These are phyloP conservation scores for Moesziomyces globuligerus DNA, from an alignment of 1,284 basidiomycete genomes.

Conservation along the genomic window DNA sequence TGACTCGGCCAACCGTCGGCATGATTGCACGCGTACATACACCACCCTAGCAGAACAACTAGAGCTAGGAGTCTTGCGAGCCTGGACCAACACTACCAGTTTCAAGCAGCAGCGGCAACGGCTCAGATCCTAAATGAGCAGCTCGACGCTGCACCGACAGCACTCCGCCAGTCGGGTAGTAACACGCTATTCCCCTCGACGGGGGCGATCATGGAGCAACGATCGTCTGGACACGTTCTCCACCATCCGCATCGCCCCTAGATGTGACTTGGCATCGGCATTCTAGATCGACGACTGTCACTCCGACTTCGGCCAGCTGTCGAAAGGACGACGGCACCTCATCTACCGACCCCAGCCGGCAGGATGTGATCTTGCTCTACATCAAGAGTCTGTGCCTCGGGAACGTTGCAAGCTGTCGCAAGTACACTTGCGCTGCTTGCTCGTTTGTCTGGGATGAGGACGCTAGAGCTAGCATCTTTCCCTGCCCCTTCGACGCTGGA, in stretches of 20 bases:
- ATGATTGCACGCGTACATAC: neutral
- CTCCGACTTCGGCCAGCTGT: neutral
- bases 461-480: slow-evolving; percentile 24
- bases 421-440: neutral
- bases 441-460: slow-evolving; percentile 50
- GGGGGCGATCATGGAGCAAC: too few relatives aligned
- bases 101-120: too few relatives aligned
- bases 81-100: too few relatives aligned
- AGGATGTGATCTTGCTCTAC: slow-evolving; percentile 33
- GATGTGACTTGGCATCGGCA: too few relatives aligned
- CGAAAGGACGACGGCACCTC: neutral
- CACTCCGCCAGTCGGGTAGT: too few relatives aligned
- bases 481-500: slow-evolving; percentile 34
- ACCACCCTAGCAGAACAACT: neutral
- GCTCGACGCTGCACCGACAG: too few relatives aligned
- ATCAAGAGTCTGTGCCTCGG: slow-evolving; percentile 54
- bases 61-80: too few relatives aligned
- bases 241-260: too few relatives aligned
- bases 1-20: neutral
- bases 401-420: slow-evolving; percentile 12
- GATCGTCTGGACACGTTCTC: too few relatives aligned
- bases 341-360: slow-evolving; percentile 15
- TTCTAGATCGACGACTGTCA: neutral
- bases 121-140: too few relatives aligned
- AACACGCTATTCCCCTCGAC: too few relatives aligned